Base-by-base conservation (phyloP, 2,329 filamentous ascomycete species). In the Aspergillus vadensis region DNA sequence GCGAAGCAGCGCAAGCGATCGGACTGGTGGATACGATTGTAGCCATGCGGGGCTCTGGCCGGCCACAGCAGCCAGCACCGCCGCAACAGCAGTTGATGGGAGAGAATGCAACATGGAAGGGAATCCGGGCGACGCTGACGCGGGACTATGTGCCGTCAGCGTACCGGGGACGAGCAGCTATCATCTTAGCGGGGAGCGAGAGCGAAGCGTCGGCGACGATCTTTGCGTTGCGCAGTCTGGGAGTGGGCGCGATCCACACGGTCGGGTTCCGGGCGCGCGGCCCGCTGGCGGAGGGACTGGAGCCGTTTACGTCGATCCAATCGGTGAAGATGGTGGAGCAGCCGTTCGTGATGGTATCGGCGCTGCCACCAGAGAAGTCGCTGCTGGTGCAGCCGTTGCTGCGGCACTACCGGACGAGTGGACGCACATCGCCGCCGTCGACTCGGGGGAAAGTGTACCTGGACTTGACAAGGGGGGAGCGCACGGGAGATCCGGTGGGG, bases 51-150 rank as follows among this genome's bases (percentile, higher is more conserved):
- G 79, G 81, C 9, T 57, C 30, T 5, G 32, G n/a, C 27, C 60
- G 32, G 32, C 32, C 4, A 14, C 32, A 56, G 43, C 59, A 44
- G 17, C 9, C 27, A 30, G 9, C 27, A 1, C 4, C 27, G 3
- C 27, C 27, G 27, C 27, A 30, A 5, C 51, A 64, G 3, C 58
- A 83, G 5, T 84, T 94, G 43, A 80, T 93, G 15, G 89, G 92
- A 50, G 91, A 95, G 69, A 96, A 96, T 67, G 89, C 91, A 10
- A 87, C 88, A 14, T 95, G 91, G 91, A 92, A 91, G 74, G 91
- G 91, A 1, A 94, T 96, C 59, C 83, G 92, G 51, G 89, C 90
- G 55, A 92, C 91, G 0, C 80, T 96, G 60, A 95, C 89, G 4
- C 85, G 90, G 21, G 91, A 96, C 68, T 88, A 93, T 66, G 90